Evolutionary conservation across 169 alveolate species (phyloP).

Genomic region (Plasmodium gaboni): DNA sequence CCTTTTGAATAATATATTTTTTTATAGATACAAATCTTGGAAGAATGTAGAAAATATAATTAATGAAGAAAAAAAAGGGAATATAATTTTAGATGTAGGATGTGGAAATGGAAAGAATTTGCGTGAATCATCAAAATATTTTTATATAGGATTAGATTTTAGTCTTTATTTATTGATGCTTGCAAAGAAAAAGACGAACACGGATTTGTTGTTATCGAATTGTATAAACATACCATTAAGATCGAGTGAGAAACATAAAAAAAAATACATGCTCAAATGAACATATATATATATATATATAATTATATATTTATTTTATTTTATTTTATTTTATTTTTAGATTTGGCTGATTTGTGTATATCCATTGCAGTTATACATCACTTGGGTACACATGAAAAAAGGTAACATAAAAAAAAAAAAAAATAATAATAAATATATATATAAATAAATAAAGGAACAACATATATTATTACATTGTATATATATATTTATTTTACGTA

Average conservation of each 20-base stretch:
- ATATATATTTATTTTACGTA: neutral
- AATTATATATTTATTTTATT: neutral
- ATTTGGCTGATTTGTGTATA: conserved; percentile 91
- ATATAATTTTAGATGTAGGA: conserved; percentile 95
- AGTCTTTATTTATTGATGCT: conserved; percentile 87
- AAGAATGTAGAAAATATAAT: conserved; percentile 93
- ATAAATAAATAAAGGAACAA: neutral
- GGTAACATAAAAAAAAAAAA: conserved; percentile 85
- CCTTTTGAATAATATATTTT: neutral
- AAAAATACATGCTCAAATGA: too few relatives aligned
- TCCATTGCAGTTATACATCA: conserved; percentile 97
- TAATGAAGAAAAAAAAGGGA: conserved; percentile 88
- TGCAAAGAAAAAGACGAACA: conserved; percentile 81
- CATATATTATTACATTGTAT: neutral
- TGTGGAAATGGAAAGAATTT: conserved; percentile 99
- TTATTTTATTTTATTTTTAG: conserved; percentile 75
- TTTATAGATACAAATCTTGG: conserved; percentile 96
- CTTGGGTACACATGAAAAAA: conserved; percentile 90
- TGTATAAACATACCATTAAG: conserved; percentile 43
- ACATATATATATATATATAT: neutral
- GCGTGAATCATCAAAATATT: conserved; percentile 78
- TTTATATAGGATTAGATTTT: conserved; percentile 93
- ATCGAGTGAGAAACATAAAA: conserved; percentile 7
- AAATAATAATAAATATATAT: neutral
- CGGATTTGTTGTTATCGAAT: conserved; percentile 73